Evolutionary conservation across 1,139 yeast species (phyloP).

Genomic region (Saccharomyces pastorianus): DNA sequence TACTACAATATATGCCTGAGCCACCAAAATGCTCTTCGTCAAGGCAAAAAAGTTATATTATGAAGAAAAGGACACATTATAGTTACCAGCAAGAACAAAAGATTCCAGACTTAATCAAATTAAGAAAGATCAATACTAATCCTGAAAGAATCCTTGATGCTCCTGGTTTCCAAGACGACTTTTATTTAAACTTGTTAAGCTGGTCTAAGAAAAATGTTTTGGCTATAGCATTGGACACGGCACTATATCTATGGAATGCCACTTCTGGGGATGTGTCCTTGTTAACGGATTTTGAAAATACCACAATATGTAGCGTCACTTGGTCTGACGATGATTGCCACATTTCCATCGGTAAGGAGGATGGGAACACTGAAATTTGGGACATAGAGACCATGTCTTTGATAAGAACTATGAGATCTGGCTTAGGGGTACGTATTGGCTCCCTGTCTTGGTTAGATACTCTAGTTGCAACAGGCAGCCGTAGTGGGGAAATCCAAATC

Average conservation of each 20-base stretch:
- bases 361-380: constrained; percentile 88
- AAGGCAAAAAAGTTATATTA: constrained; percentile 20
- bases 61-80: constrained; percentile 27
- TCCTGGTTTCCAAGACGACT: constrained; percentile 90
- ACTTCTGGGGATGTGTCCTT: constrained; percentile 70
- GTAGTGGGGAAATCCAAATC: constrained; percentile 76
- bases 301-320: constrained; percentile 58
- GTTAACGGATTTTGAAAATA: constrained; percentile 40
- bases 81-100: constrained; percentile 16
- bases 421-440: constrained; percentile 68
- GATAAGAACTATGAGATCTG: constrained; percentile 69
- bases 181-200: constrained; percentile 74
- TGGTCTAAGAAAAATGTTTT: constrained; percentile 82
- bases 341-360: constrained; percentile 74
- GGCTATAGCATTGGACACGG: constrained; percentile 81
- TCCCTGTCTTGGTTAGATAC: constrained; percentile 83
- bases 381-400: constrained; percentile 73
- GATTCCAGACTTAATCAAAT: constrained; percentile 30
- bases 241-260: constrained; percentile 92
- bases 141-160: constrained; percentile 95
- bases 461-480: constrained; percentile 70
- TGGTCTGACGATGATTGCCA: constrained; percentile 95
- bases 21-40: constrained; percentile 54
- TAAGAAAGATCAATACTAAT: constrained; percentile 70
- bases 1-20: constrained; percentile 76